Base-by-base conservation (phyloP, 2,329 filamentous ascomycete species). In the Calonectria ilicicola region DNA sequence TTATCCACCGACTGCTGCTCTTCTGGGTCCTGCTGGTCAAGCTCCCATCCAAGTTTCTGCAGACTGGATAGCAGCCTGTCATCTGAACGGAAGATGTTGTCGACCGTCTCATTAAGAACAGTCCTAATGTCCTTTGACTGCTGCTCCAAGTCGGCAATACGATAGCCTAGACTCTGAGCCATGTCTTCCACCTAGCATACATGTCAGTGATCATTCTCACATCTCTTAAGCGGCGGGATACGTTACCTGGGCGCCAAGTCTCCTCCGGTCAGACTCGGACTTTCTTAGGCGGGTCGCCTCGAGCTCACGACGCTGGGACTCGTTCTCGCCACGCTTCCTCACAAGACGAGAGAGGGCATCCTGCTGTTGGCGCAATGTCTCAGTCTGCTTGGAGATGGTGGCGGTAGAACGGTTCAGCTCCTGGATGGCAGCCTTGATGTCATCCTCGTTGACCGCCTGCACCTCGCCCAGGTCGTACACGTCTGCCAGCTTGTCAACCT, bases 371-470 rank as follows among this genome's bases (percentile, higher is more conserved):
- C 88, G 87, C 21, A 95, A 81, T 0, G 88, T 85, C 78, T 91
- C 89, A 32, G 88, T 91, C 79, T 94, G 93, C 81, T 89, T 89
- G 73, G 89, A 87, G 32, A 94, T 93, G 21, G 88, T 88, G 21
- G 87, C 87, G 0, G 93, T 94, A 1, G 93, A 93, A 44, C 86
- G 86, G 72, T 90, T 87, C n/a, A 95, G 85, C 66, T 93, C 89
- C 3, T 89, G 87, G 63, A 93, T 91, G 19, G 93, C 93, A 47
- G 85, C 82, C 66, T 86, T 86, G 68, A 94, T 85, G 65, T 94
- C 91, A 29, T 88, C 84, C 70, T 94, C 91, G 17, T 86, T 83
- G 56, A 93, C 82, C 6, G 89, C 87, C 67, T 87, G 87, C 40
- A 88, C 82, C 38, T 84, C 78, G 5, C 85, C 83, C n/a, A 88